phyloP scores from a whole-genome alignment of 2,329 filamentous ascomycete genomes.

The Coleophoma cylindrospora region DNA sequence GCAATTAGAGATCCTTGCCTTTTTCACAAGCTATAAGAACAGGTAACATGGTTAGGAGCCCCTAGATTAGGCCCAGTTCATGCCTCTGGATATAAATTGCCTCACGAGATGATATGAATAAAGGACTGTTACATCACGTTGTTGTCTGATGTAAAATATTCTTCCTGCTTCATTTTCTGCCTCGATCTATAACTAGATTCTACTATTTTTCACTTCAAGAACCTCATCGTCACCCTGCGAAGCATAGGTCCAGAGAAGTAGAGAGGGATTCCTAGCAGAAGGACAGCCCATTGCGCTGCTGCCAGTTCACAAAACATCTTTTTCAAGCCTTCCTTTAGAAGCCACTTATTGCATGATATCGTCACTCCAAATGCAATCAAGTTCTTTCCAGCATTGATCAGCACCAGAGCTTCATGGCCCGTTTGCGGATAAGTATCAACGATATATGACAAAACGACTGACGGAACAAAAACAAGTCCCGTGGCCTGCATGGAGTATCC shows the following conservation, averaged over 20 bases:
- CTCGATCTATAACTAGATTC: background rate
- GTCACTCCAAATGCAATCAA: conserved; percentile 17
- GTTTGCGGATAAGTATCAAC: conserved; percentile 26
- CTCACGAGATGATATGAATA: too few species aligned
- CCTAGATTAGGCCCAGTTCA: too few species aligned
- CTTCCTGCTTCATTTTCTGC: too few species aligned
- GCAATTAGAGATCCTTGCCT: background rate
- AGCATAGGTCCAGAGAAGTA: conserved; percentile 23
- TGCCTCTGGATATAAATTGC: too few species aligned
- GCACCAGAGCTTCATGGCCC: conserved; percentile 28
- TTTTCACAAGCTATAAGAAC: background rate
- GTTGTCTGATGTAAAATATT: too few species aligned
- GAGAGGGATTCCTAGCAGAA: conserved; percentile 24
- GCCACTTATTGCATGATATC: conserved; percentile 16
- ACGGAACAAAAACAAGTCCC: conserved; percentile 27
- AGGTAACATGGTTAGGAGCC: too few species aligned
- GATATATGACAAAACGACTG: conserved; percentile 28
- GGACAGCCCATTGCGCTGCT: conserved; percentile 27
- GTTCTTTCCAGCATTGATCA: conserved; percentile 28
- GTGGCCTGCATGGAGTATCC: conserved; percentile 24
- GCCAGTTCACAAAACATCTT: conserved; percentile 32
- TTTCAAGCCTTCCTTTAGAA: conserved; percentile 21
- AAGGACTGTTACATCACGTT: too few species aligned
- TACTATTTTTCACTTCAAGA: background rate
- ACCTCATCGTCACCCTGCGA: background rate